Percentiles rank a stretch among this genome's conserved stretches.
phyloP scores from a whole-genome alignment of 1,284 basidiomycete species.

The Cryptococcus maquisensis region DNA sequence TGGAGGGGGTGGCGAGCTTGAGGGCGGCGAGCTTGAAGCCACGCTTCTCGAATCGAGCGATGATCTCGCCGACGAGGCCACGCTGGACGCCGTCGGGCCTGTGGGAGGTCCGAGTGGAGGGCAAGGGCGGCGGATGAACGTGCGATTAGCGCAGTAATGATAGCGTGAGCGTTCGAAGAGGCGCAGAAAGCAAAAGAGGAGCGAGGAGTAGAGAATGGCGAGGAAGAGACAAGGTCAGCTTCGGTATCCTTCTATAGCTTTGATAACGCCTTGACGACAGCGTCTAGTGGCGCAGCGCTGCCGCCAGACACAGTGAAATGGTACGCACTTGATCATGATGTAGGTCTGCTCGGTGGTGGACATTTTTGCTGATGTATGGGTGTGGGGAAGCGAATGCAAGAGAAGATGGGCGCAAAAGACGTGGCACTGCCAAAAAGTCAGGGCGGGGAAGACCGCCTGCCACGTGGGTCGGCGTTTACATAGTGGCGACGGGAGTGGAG shows the following conservation, averaged over 20 bases:
- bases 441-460: background rate
- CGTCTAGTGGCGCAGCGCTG: background rate
- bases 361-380: slow-evolving; percentile 39
- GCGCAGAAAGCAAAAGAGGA: background rate
- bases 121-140: background rate
- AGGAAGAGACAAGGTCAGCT: background rate
- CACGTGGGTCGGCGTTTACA: background rate
- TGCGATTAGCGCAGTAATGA: background rate
- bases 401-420: slow-evolving; percentile 3
- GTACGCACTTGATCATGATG: slow-evolving; percentile 54
- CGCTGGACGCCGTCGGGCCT: slow-evolving; percentile 97
- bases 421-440: background rate
- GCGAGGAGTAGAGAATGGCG: background rate
- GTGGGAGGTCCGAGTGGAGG: slow-evolving; percentile 7
- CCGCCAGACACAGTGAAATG: background rate
- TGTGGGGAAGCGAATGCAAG: background rate
- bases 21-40: slow-evolving; percentile 84
- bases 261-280: background rate
- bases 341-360: slow-evolving; percentile 52
- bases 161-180: background rate
- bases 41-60: slow-evolving; percentile 86
- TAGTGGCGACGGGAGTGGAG: background rate
- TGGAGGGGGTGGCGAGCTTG: slow-evolving; percentile 72
- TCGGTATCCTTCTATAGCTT: background rate
- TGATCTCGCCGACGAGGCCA: slow-evolving; percentile 89